Base-by-base conservation (phyloP, 768 basidiomycete genomes). In the Trametes elegans region DNA sequence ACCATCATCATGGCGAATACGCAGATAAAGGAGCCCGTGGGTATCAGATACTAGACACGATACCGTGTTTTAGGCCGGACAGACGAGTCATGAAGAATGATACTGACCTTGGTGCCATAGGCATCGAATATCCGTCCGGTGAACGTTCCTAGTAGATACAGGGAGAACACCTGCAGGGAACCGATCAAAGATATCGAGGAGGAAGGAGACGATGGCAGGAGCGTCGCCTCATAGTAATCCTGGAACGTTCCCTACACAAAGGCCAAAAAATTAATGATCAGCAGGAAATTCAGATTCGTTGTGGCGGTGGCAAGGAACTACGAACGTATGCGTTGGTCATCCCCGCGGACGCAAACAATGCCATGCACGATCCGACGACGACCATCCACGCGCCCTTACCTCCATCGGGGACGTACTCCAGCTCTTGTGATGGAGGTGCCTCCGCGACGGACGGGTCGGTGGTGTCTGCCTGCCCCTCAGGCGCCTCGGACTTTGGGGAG, bases 111-210 rank as follows among this genome's bases (percentile, higher is more conserved):
- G 4, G 65, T 59, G 14, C 68, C 68, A 42, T 66, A 64, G 5
- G 66, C 66, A 47, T 69, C 68, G 48, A 64, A 69, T 7, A 66
- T 28, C 21, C 62, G 51, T 0, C 68, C 68, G 0, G 66, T 47
- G 16, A 67, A 39, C 10, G 66, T 64, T 3, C 65, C 63, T 1
- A 58, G 28, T 2, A 62, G 60, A 40, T 69, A 69, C 26, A 67
- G 38, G 18, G 66, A 57, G 32, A 64, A 63, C 10, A 66, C 51
- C 43, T 69, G 68, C 10, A 69, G 19, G 3, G 66, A 59, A 13
- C 68, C 68, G 19, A 69, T 66, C 19, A 67, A 45, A 4, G 68
- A 66, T 27, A 69, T 69, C 1, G 61, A 60, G 10, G 68, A 65
- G 7, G 65, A 54, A 7, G 68, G 64, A 2, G 64, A 63, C 3